Base-by-base conservation (phyloP, 768 basidiomycete species). In the Pulveroboletus frians region DNA sequence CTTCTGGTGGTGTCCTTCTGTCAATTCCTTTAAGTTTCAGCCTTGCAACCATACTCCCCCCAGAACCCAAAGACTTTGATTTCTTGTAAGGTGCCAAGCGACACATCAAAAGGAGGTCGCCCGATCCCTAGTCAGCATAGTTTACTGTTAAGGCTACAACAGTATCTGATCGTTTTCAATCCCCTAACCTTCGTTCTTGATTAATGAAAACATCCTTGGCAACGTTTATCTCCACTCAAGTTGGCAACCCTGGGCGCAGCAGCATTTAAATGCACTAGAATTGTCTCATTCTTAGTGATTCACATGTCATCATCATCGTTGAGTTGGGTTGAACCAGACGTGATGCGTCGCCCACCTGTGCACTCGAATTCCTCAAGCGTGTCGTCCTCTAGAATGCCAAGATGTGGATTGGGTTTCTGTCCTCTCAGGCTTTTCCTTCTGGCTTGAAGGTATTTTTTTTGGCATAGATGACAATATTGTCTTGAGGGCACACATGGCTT, bases 341-440 rank as follows among this genome's bases (percentile, higher is more conserved):
- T 18, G 36, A 37, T 37, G 18, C 37, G 11, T 2, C 18, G 2
- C 6, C 65, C 50, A 89, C 92, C 92, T 73, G 88, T 86, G 39
- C 81, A 86, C 14, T 80, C 72, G 67, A 95, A 95, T 62, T 94
- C 92, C 63, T 95, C 93, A 59, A 96, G 96, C 72, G 96, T 94
- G 65, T 97, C 93, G 65, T 97, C 93, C 62, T 97, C 93, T 8
- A 97, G 73, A n/a, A 92, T 84, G 36, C 92, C 90, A 0, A 95
- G 78, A 60, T 87, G 82, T 40, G 78, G 76, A 2, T 73, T 66
- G 50, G 73, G 68, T 43, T 75, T 73, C 20, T 68, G 61, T 23
- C 61, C 44, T 68, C 66, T 14, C 55, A 14, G 9, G 52, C 30
- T 13, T 31, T 54, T 15, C 48, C 71, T 34, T 56, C 63, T 26